Conservation (phyloP, 139 green algal genomes). For the Diplosphaera chodatii region DNA sequence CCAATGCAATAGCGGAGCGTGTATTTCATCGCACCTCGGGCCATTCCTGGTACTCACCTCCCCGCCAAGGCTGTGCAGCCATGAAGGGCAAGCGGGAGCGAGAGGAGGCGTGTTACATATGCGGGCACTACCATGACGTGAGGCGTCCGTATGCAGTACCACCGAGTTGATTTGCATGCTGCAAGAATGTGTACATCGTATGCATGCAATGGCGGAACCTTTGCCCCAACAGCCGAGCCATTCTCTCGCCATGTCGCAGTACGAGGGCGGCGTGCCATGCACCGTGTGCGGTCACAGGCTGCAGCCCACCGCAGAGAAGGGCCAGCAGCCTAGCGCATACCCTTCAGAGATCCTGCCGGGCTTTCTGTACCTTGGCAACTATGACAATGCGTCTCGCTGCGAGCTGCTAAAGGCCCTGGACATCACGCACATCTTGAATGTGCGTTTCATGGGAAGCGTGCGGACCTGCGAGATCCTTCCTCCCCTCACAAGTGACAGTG, state of each 20-base stretch:
- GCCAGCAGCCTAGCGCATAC: constrained; percentile 24
- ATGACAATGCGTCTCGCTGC: constrained; percentile 78
- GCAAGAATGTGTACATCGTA: not conserved
- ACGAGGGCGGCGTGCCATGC: constrained; percentile 72
- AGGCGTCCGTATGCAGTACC: constrained; percentile 2
- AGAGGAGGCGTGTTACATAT: constrained; percentile 82
- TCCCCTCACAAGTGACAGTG: too few species aligned
- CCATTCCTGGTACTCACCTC: too few species aligned
- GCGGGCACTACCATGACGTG: constrained; percentile 86
- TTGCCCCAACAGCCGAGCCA: too few species aligned
- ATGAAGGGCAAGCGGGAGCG: constrained; percentile 49
- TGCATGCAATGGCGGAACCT: not conserved
- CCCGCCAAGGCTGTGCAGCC: too few species aligned
- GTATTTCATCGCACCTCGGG: too few species aligned
- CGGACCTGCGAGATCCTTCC: too few species aligned
- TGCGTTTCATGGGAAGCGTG: constrained; percentile 34
- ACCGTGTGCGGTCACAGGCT: constrained; percentile 74
- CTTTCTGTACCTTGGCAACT: constrained; percentile 84
- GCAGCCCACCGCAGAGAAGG: not conserved
- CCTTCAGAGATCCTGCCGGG: constrained; percentile 71
- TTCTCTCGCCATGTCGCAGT: constrained; percentile 37
- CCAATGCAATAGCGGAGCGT: too few species aligned
- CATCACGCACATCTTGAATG: constrained; percentile 83
- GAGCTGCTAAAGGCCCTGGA: constrained; percentile 79
- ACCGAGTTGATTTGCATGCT: too few species aligned